Percentiles rank a stretch among this genome's conserved stretches.
These are phyloP conservation scores for Neophaeococcomyces mojaviensis DNA, from an alignment of 2,329 filamentous ascomycete genomes.

Conservation along the genomic window DNA sequence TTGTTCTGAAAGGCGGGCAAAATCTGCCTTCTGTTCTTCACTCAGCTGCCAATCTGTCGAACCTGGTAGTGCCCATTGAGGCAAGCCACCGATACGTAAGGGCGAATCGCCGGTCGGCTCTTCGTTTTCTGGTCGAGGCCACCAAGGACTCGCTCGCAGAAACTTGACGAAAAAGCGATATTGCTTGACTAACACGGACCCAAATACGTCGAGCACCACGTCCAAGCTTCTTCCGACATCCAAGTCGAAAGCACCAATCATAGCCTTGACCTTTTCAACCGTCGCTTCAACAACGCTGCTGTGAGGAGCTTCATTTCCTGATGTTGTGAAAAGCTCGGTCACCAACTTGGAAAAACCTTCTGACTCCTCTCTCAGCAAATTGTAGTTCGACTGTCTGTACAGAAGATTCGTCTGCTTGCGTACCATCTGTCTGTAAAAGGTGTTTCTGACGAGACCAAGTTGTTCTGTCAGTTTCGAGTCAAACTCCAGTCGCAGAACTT, in stretches of 20 bases:
- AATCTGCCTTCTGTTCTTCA: constrained; percentile 59
- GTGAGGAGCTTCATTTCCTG: constrained; percentile 64
- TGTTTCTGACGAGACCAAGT: constrained; percentile 74
- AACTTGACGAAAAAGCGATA: constrained; percentile 93
- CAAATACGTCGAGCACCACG: constrained; percentile 90
- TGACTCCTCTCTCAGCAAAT: constrained; percentile 85
- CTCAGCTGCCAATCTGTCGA: constrained; percentile 56
- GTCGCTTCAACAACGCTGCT: constrained; percentile 72
- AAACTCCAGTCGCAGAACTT: constrained; percentile 71
- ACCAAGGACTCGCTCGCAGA: constrained; percentile 88
- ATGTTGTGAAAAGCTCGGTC: constrained; percentile 89
- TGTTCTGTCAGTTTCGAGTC: constrained; percentile 69
- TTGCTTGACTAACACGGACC: constrained; percentile 85
- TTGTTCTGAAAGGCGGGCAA: constrained; percentile 49
- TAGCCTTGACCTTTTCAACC: constrained; percentile 83
- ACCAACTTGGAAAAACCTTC: constrained; percentile 96
- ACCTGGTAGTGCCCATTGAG: constrained; percentile 73
- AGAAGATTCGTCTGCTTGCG: constrained; percentile 86
- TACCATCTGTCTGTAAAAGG: constrained; percentile 74
- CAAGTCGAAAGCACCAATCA: constrained; percentile 94
- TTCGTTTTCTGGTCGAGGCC: constrained; percentile 56
- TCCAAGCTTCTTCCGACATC: constrained; percentile 93
- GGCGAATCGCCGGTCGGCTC: constrained; percentile 38
- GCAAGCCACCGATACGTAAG: constrained; percentile 55
- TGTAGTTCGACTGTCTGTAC: constrained; percentile 95